phyloP scores from a whole-genome alignment of 129 eudicot species.

The Calendula officinalis region DNA sequence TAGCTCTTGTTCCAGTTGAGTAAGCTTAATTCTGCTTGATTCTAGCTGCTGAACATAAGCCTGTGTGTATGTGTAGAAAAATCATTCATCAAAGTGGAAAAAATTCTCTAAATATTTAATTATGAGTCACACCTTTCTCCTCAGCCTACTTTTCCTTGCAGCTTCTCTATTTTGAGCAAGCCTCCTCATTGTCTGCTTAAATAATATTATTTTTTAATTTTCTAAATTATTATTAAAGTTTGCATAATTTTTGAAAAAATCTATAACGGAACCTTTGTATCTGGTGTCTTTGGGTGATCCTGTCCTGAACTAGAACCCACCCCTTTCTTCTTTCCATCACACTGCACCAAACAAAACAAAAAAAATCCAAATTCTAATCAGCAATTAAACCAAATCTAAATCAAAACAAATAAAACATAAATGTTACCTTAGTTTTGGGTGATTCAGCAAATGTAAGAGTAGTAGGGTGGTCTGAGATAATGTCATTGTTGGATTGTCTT shows the following conservation, averaged over 20 bases:
- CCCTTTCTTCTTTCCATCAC: constrained; percentile 67
- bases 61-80: no score
- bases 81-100: background rate
- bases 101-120: background rate
- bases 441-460: constrained; percentile 31
- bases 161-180: constrained; percentile 85
- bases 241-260: background rate
- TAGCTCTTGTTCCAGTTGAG: constrained; percentile 72
- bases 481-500: constrained; percentile 60
- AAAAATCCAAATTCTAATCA: background rate
- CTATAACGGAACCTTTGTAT: constrained; percentile 47
- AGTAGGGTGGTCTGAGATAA: constrained; percentile 32
- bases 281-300: constrained; percentile 64
- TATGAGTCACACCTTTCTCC: constrained; percentile 45
- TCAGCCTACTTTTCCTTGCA: constrained; percentile 67
- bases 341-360: constrained; percentile 40
- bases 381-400: background rate
- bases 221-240: background rate
- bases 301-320: constrained; percentile 63
- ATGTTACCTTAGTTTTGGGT: constrained; percentile 50
- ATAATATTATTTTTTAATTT: background rate
- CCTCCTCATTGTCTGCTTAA: constrained; percentile 62
- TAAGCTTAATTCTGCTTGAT: constrained; percentile 70
- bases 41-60: constrained; percentile 91
- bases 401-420: background rate